phyloP scores from a whole-genome alignment of 1,139 yeast genomes.

The Protomyces arabidopsidicola region DNA sequence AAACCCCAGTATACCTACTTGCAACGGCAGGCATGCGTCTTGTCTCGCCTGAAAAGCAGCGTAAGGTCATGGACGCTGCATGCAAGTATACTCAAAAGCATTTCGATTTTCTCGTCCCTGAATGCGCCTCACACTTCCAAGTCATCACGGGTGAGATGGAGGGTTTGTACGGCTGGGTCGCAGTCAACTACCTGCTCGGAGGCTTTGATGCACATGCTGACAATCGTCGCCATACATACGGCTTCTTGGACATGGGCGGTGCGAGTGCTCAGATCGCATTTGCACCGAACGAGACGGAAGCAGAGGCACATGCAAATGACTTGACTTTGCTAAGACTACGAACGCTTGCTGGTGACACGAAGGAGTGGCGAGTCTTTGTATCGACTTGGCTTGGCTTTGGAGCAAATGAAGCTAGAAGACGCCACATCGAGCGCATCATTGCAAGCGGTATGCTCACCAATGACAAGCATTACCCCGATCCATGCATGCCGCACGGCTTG shows the following conservation, averaged over 20 bases:
- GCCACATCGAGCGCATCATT: conserved; percentile 43
- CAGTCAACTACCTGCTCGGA: conserved; percentile 64
- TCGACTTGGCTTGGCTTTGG: conserved; percentile 76
- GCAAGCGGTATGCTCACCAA: conserved; percentile 17
- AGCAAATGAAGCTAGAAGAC: conserved; percentile 59
- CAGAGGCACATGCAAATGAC: conserved; percentile 52
- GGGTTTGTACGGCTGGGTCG: conserved; percentile 79
- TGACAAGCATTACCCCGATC: conserved; percentile 44
- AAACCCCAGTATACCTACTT: conserved; percentile 73
- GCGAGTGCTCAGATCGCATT: conserved; percentile 82
- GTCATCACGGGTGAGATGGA: conserved; percentile 73
- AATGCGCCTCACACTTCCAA: conserved; percentile 52
- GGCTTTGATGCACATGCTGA: conserved; percentile 50
- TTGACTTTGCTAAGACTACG: conserved; percentile 52
- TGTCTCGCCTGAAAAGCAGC: conserved; percentile 54
- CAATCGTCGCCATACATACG: conserved; percentile 57
- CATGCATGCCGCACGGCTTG: conserved; percentile 55
- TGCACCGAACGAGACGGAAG: conserved; percentile 59
- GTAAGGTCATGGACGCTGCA: conserved; percentile 49
- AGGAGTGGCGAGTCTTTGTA: conserved; percentile 55
- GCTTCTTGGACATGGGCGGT: conserved; percentile 82
- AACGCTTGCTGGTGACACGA: conserved; percentile 41
- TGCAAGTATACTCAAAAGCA: conserved; percentile 54
- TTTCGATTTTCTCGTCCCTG: conserved; percentile 56
- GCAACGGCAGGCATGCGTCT: conserved; percentile 79